Base-by-base conservation (phyloP, 2,329 filamentous ascomycete genomes). In the Thermomyces lanuginosus region DNA sequence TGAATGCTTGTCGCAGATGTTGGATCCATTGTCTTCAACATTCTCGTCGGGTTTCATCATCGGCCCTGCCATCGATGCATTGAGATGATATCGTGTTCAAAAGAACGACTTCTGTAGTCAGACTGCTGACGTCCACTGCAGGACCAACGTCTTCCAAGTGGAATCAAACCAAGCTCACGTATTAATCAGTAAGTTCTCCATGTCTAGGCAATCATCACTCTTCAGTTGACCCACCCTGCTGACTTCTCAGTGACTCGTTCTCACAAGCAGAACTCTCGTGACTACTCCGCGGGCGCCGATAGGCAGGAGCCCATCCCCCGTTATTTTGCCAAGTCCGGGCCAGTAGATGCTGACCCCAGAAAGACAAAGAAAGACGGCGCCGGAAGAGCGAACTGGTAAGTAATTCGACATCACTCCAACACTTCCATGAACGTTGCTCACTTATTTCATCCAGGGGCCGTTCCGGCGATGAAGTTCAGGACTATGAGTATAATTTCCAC, bases 351-450 rank as follows among this genome's bases (percentile, higher is more conserved):
- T 41, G 80, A 92, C 48, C 86, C 89, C 35, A 83, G 81, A 56
- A 89, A 91, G 66, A 76, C 78, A 50, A 98, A 98, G 74, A 98
- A 98, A 65, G 80, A 92, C 47, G 86, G 86, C 37, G 77, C 70
- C 41, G 86, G 86, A 41, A 84, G 80, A 57, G 82, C 78, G 49
- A 93, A 93, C 58, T 98, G 86, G 86, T 92, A 69, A 56, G 76
- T 45, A 29, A 21, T 15, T 10, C 26, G 28, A 23, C 8, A 22
- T 22, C 5, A n/a, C 11, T 6, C 26, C 21, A 8, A 26, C 16
- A 9, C n/a, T n/a, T n/a, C n/a, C n/a, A 7, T 16, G 8, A 11
- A 21, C 20, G 8, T 21, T 6, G 20, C 25, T 32, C 29, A 32
- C 26, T 17, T 8, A 26, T 13, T 28, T 5, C 16, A 21, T 13